Evolutionary conservation across 1,284 basidiomycete species (phyloP).

Genomic region (Ustilago cynodontis): DNA sequence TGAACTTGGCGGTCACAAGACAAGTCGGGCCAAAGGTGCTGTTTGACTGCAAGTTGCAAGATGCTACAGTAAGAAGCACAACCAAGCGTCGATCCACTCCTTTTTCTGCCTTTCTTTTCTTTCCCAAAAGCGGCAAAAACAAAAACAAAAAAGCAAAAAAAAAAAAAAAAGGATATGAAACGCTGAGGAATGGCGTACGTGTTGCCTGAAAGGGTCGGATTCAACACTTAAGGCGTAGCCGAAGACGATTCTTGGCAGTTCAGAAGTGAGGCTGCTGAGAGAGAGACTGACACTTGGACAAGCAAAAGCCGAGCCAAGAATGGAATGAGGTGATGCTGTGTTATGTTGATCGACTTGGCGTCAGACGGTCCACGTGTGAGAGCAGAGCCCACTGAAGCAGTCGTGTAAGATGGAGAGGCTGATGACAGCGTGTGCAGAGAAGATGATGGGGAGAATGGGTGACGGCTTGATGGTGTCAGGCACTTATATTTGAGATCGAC

Average conservation of each 20-base stretch:
- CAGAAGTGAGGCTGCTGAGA: slow-evolving; percentile 2
- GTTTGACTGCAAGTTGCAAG: neutral
- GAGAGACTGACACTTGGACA: no score
- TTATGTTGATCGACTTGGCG: neutral
- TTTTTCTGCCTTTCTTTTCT: no score
- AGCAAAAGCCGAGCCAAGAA: neutral
- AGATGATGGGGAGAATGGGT: neutral
- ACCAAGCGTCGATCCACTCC: slow-evolving; percentile 6
- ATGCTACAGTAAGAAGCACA: neutral
- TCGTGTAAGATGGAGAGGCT: neutral
- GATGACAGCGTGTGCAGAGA: neutral
- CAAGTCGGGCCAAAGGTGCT: neutral
- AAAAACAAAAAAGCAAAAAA: no score
- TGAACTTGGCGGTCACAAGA: slow-evolving; percentile 9
- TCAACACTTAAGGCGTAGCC: neutral
- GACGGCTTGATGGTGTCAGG: neutral
- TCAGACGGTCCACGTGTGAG: neutral
- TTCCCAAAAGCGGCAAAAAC: slow-evolving; percentile 8
- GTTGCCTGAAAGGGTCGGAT: neutral
- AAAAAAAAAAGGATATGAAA: neutral
- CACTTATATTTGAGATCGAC: neutral
- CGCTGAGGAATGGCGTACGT: slow-evolving; percentile 10
- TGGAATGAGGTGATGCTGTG: neutral
- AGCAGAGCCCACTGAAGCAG: neutral
- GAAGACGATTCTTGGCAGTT: slow-evolving; percentile 1